These are phyloP conservation scores for Apophysomyces trapeziformis DNA, from an alignment of 371 early-diverging fungal species.

Conservation along the genomic window DNA sequence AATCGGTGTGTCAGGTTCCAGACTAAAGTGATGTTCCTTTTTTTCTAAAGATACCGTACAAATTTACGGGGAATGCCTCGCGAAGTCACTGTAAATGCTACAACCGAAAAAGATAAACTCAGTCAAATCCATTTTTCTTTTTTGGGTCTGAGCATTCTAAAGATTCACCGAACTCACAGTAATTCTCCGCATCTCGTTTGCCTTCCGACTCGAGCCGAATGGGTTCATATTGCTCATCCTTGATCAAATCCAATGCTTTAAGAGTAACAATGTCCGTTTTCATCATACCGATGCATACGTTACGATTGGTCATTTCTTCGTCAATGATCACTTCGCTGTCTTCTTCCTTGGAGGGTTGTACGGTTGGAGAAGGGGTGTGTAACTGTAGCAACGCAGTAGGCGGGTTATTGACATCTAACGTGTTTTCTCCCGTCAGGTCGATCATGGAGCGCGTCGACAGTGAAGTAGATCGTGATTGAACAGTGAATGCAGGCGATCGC, in stretches of 20 bases:
- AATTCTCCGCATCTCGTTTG: constrained; percentile 32
- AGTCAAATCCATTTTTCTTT: background rate
- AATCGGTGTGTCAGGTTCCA: background rate
- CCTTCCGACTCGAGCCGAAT: constrained; percentile 41
- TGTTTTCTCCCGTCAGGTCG: background rate
- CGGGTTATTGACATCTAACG: background rate
- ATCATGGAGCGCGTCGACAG: background rate
- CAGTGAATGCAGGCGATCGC: background rate
- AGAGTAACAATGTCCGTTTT: constrained; percentile 47
- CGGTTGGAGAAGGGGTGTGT: too few relatives aligned
- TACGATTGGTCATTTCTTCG: constrained; percentile 29
- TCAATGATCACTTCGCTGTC: constrained; percentile 31
- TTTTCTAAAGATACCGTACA: constrained; percentile 22
- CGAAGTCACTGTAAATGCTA: constrained; percentile 39
- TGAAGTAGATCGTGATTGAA: background rate
- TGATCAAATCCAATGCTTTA: constrained; percentile 28
- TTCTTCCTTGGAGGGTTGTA: background rate
- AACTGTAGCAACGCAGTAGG: background rate
- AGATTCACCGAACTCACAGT: constrained; percentile 28
- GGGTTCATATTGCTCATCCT: constrained; percentile 43
- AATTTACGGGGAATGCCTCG: constrained; percentile 30
- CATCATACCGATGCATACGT: constrained; percentile 51
- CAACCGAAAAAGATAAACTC: constrained; percentile 1
- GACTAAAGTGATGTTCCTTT: background rate
- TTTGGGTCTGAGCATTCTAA: background rate